A percentile compares a stretch with the other conserved stretches of the same genome.
phyloP scores from a whole-genome alignment of 371 early-diverging fungal species.

The Rhizopus arrhizus region DNA sequence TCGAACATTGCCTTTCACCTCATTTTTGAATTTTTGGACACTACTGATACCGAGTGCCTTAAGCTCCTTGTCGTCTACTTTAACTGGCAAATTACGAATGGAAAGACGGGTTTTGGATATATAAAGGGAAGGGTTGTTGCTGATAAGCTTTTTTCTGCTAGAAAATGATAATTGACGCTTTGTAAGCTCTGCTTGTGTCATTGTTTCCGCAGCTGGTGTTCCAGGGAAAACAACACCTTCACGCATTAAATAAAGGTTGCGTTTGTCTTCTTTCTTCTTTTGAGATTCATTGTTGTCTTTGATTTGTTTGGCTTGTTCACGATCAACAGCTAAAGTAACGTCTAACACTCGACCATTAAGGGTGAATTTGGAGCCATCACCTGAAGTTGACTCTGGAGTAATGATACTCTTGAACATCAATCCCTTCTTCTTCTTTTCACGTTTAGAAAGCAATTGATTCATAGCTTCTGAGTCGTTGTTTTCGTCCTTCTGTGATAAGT shows the following conservation, averaged over 20 bases:
- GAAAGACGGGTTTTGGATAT: slow-evolving; percentile 88
- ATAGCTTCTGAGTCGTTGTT: slow-evolving; percentile 34
- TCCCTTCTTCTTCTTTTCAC: slow-evolving; percentile 61
- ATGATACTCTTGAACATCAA: slow-evolving; percentile 64
- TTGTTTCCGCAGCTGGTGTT: slow-evolving; percentile 74
- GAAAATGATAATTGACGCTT: slow-evolving; percentile 80
- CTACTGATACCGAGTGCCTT: slow-evolving; percentile 67
- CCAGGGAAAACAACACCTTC: slow-evolving; percentile 86
- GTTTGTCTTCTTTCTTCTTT: slow-evolving; percentile 75
- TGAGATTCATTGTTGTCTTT: slow-evolving; percentile 62
- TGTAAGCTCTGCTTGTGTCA: slow-evolving; percentile 73
- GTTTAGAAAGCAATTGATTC: slow-evolving; percentile 41
- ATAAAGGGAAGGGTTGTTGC: slow-evolving; percentile 83
- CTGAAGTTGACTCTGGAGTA: slow-evolving; percentile 67
- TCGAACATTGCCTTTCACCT: slow-evolving; percentile 69
- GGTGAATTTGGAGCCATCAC: slow-evolving; percentile 65
- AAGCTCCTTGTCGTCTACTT: slow-evolving; percentile 73
- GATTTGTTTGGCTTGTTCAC: slow-evolving; percentile 68
- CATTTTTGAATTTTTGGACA: slow-evolving; percentile 79
- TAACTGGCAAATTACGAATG: slow-evolving; percentile 78
- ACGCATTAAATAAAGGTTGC: slow-evolving; percentile 77
- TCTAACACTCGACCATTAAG: slow-evolving; percentile 83
- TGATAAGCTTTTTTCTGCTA: slow-evolving; percentile 75
- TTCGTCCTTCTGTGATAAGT: slow-evolving; percentile 46
- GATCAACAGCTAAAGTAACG: slow-evolving; percentile 79